phyloP scores from a whole-genome alignment of 1,284 basidiomycete genomes.

The Phylloboletellus chloephorus region DNA sequence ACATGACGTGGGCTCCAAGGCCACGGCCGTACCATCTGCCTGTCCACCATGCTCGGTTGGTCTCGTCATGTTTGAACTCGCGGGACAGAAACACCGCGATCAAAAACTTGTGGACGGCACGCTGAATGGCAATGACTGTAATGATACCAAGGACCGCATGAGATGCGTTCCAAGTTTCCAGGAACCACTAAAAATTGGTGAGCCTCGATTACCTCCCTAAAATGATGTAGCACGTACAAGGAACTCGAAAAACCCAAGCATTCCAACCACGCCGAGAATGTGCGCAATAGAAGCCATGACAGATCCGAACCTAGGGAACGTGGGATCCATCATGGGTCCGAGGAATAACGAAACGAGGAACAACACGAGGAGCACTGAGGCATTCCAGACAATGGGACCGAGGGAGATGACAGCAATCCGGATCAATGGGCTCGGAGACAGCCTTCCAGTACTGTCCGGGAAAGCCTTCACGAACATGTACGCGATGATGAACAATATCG shows the following conservation, averaged over 20 bases:
- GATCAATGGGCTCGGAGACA: conserved; percentile 73
- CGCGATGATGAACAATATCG: conserved; percentile 78
- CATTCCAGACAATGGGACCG: conserved; percentile 95
- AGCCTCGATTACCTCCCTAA: conserved; percentile 3
- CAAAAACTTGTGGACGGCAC: conserved; percentile 86
- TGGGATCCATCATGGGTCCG: conserved; percentile 84
- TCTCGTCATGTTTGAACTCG: conserved; percentile 97
- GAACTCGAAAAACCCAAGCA: conserved; percentile 93
- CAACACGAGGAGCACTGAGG: conserved; percentile 76
- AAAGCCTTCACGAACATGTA: conserved; percentile 91
- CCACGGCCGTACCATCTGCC: conserved; percentile 94
- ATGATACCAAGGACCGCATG: conserved; percentile 90
- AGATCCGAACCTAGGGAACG: conserved; percentile 83
- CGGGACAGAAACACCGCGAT: conserved; percentile 90
- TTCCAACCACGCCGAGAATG: conserved; percentile 72
- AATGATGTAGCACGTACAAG: conserved; percentile 51
- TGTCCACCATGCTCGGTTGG: conserved; percentile 97
- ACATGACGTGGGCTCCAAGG: conserved; percentile 81
- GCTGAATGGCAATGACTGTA: conserved; percentile 82
- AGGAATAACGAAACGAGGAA: conserved; percentile 92
- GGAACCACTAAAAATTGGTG: conserved; percentile 69
- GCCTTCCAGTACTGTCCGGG: conserved; percentile 60
- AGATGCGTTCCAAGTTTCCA: conserved; percentile 88
- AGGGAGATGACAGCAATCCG: conserved; percentile 91
- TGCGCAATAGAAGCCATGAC: conserved; percentile 88